Evolutionary conservation across 2,329 filamentous ascomycete species (phyloP).

Genomic region (Fusarium napiforme): DNA sequence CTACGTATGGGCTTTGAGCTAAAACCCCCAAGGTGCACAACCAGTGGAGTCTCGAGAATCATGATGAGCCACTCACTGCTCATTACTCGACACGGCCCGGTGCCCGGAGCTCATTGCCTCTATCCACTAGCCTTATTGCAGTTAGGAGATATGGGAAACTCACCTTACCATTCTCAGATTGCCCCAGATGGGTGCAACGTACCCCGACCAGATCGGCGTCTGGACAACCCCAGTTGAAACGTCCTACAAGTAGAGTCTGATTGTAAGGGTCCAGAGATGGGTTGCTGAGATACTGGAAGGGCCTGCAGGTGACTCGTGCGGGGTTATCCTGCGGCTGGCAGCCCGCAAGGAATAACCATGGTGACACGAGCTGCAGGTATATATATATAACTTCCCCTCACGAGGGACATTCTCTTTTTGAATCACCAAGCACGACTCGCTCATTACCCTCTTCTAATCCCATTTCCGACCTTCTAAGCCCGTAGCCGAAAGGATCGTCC

Average conservation of each 20-base stretch:
- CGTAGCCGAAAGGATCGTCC: not conserved
- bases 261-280: not conserved
- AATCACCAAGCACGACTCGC: not conserved
- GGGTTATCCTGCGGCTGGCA: not conserved
- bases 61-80: not conserved
- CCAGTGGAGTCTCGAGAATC: not conserved
- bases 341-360: not conserved
- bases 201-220: constrained; percentile 6
- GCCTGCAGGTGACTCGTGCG: not conserved
- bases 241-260: not conserved
- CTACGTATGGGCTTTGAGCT: not conserved
- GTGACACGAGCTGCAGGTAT: not conserved
- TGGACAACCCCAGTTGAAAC: constrained; percentile 16
- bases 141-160: constrained; percentile 11
- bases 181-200: constrained; percentile 5
- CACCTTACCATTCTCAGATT: not conserved
- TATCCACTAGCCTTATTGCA: not conserved
- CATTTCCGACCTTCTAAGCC: not conserved
- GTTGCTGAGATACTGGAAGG: not conserved
- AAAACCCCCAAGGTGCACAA: not conserved
- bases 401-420: not conserved
- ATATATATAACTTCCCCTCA: constrained; percentile 21
- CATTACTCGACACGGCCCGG: not conserved
- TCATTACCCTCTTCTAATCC: not conserved
- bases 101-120: not conserved